Percentiles rank a stretch among this genome's conserved stretches.
Conservation (phyloP, 768 basidiomycete genomes). For the Tylopilus rubrobrunneus region DNA sequence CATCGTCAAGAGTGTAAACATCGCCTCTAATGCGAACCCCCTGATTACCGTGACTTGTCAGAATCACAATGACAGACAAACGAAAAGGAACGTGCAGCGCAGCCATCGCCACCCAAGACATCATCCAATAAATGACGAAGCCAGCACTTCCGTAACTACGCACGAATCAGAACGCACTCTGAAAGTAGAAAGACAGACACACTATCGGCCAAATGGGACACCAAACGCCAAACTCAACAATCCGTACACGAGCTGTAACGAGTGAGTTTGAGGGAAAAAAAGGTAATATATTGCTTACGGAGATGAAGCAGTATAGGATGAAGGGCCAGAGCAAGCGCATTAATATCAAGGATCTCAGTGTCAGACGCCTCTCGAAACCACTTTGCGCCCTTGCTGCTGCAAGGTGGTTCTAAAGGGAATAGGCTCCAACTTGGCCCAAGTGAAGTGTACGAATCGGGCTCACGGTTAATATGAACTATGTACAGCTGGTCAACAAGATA, state of each 20-base stretch:
- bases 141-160: constrained; percentile 49
- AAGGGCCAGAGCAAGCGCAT: constrained; percentile 39
- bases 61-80: not conserved
- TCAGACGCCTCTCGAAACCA: constrained; percentile 38
- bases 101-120: constrained; percentile 55
- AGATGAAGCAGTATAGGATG: constrained; percentile 39
- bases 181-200: constrained; percentile 11
- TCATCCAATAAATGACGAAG: constrained; percentile 66
- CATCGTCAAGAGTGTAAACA: constrained; percentile 52
- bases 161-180: not conserved
- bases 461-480: constrained; percentile 29
- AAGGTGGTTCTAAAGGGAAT: constrained; percentile 27
- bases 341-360: constrained; percentile 35
- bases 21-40: constrained; percentile 58
- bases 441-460: not conserved
- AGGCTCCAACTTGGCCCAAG: not conserved
- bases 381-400: constrained; percentile 33
- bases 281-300: constrained; percentile 25
- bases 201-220: constrained; percentile 49
- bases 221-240: constrained; percentile 58
- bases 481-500: constrained; percentile 1
- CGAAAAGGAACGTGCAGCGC: constrained; percentile 40
- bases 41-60: constrained; percentile 29
- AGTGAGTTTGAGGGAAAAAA: not conserved
- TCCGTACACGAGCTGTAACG: constrained; percentile 49